Evolutionary conservation across 345 rosid species (phyloP).

Genomic region (Linum trigynum): DNA sequence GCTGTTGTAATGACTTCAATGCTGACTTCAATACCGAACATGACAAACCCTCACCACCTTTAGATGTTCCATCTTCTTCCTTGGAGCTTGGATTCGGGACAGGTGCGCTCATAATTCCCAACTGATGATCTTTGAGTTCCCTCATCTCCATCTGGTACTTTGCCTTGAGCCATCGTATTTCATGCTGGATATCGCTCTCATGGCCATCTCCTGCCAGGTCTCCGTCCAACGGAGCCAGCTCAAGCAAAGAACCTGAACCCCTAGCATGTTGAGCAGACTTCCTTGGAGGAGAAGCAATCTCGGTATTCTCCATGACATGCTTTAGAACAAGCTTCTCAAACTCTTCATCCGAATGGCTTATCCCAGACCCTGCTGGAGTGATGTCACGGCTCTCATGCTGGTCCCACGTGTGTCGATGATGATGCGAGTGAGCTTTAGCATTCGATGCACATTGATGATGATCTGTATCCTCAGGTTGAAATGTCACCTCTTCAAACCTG

Average conservation of each 20-base stretch:
- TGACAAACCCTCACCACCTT: conserved; percentile 9
- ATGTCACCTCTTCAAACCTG: conserved; percentile 71
- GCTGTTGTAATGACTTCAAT: conserved; percentile 4
- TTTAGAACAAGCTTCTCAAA: conserved; percentile 27
- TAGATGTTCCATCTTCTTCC: conserved; percentile 13
- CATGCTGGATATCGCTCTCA: conserved; percentile 41
- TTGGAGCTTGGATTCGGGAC: conserved; percentile 18
- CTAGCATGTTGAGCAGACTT: conserved; percentile 21
- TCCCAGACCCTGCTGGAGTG: conserved; percentile 48
- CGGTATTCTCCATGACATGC: conserved; percentile 18
- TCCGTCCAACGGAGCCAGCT: conserved; percentile 14
- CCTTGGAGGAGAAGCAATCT: conserved; percentile 17
- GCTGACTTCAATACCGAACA: conserved; percentile 1
- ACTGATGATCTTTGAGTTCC: conserved; percentile 45
- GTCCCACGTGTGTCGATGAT: conserved; percentile 49
- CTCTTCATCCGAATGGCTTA: conserved; percentile 52
- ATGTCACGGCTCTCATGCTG: conserved; percentile 67
- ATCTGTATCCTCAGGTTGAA: conserved; percentile 40
- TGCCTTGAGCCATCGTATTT: conserved; percentile 61
- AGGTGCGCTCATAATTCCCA: conserved; percentile 18
- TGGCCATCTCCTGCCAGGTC: conserved; percentile 24
- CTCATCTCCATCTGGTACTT: conserved; percentile 47
- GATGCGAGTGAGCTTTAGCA: conserved; percentile 20
- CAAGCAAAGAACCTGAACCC: conserved; percentile 31
- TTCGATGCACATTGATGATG: conserved; percentile 23